These are phyloP conservation scores for Solanum bulbocastanum DNA, from an alignment of 257 asterid genomes.

Conservation along the genomic window DNA sequence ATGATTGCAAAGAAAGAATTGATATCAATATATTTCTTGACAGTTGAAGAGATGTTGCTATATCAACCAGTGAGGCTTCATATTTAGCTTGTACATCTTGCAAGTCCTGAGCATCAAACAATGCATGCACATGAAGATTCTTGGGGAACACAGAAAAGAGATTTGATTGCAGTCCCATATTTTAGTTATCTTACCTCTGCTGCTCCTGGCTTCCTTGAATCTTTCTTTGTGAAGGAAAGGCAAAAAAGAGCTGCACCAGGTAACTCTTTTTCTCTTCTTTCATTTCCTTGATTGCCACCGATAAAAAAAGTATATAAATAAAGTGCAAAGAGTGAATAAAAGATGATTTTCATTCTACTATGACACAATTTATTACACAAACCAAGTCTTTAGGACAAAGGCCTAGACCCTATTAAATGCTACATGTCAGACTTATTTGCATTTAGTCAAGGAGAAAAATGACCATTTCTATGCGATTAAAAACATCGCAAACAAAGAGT, in stretches of 20 bases:
- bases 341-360: neutral
- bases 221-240: conserved; percentile 41
- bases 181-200: conserved; percentile 45
- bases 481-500: neutral
- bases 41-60: conserved; percentile 72
- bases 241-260: conserved; percentile 92
- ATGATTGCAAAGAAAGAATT: conserved; percentile 76
- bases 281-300: conserved; percentile 41
- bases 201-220: conserved; percentile 32
- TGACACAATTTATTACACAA: neutral
- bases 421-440: neutral
- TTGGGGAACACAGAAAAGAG: conserved; percentile 1
- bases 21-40: conserved; percentile 79
- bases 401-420: neutral
- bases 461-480: neutral
- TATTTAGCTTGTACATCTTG: conserved; percentile 51
- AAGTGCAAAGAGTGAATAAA: neutral
- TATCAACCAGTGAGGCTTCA: conserved; percentile 57
- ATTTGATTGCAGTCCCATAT: neutral
- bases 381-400: neutral
- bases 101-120: conserved; percentile 28
- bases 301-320: neutral
- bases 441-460: neutral
- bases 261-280: conserved; percentile 35
- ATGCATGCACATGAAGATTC: conserved; percentile 8